Percentiles rank a stretch among this genome's conserved stretches.
Conservation (phyloP, 257 asterid genomes). For the Mitragyna speciosa region DNA sequence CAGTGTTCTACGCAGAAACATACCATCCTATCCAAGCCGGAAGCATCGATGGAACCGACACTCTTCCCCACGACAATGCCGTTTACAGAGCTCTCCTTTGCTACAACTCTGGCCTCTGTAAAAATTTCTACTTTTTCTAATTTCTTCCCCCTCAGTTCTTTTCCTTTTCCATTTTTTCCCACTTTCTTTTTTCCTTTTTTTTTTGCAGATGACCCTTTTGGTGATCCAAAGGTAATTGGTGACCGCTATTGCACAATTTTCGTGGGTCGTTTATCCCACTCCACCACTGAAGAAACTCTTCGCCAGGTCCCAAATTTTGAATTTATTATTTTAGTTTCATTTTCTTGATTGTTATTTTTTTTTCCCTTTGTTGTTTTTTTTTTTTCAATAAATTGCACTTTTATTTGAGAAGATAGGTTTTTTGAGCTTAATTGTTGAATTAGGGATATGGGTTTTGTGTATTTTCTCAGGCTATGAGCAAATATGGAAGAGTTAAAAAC, state of each 20-base stretch:
- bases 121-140: not conserved
- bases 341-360: not conserved
- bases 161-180: not conserved
- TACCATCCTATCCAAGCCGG: conserved; percentile 99
- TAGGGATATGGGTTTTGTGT: conserved; percentile 14
- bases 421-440: conserved; percentile 10
- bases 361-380: not conserved
- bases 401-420: not conserved
- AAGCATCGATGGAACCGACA: conserved; percentile 95
- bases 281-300: conserved; percentile 77
- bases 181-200: not conserved
- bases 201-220: conserved; percentile 80
- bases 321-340: not conserved
- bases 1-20: conserved; percentile 77
- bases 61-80: conserved; percentile 82
- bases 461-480: conserved; percentile 67
- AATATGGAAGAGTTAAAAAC: conserved; percentile 76
- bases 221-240: conserved; percentile 76
- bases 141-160: not conserved
- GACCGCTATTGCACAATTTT: conserved; percentile 90
- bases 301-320: conserved; percentile 42
- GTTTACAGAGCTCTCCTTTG: conserved; percentile 87
- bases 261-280: conserved; percentile 79
- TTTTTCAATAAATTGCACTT: not conserved
- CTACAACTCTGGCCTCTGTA: conserved; percentile 83